A percentile compares a stretch with the other conserved stretches of the same genome.
Evolutionary conservation across 352 stramenopile species (phyloP).

Genomic region (Globisporangium cylindrosporum): DNA sequence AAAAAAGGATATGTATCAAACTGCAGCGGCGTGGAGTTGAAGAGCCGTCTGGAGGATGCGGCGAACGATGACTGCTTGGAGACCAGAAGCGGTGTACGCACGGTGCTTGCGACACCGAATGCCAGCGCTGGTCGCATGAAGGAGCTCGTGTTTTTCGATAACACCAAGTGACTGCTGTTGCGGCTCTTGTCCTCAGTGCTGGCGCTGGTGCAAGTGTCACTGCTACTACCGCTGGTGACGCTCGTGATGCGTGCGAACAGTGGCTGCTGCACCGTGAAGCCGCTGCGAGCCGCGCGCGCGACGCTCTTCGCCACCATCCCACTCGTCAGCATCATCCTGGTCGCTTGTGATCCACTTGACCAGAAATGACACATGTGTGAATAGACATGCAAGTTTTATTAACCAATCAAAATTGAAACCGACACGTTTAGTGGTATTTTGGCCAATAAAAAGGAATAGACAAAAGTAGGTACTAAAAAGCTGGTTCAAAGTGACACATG

Average conservation of each 20-base stretch:
- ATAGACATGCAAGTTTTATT: not conserved
- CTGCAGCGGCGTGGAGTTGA: constrained; percentile 21
- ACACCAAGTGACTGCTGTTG: not conserved
- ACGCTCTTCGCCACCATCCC: constrained; percentile 1
- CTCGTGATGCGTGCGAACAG: not conserved
- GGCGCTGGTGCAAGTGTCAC: not conserved
- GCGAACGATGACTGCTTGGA: not conserved
- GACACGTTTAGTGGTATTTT: not conserved
- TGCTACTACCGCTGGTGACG: not conserved
- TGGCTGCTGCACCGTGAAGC: not conserved
- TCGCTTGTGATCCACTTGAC: not conserved
- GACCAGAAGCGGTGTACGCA: not conserved
- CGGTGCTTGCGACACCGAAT: not conserved
- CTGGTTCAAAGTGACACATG: constrained; percentile 6
- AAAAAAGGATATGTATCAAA: constrained; percentile 25
- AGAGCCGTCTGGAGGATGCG: not conserved
- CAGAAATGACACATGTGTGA: not conserved
- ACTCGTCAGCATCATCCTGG: not conserved
- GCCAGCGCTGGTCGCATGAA: not conserved
- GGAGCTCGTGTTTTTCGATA: not conserved
- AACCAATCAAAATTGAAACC: not conserved
- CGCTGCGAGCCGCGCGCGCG: not conserved
- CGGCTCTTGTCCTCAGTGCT: not conserved
- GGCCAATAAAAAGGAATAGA: not conserved
- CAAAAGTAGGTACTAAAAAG: not conserved